A percentile compares a stretch with the other conserved stretches of the same genome.
phyloP scores from a whole-genome alignment of 2,329 filamentous ascomycete species.

The Talaromyces sp. region DNA sequence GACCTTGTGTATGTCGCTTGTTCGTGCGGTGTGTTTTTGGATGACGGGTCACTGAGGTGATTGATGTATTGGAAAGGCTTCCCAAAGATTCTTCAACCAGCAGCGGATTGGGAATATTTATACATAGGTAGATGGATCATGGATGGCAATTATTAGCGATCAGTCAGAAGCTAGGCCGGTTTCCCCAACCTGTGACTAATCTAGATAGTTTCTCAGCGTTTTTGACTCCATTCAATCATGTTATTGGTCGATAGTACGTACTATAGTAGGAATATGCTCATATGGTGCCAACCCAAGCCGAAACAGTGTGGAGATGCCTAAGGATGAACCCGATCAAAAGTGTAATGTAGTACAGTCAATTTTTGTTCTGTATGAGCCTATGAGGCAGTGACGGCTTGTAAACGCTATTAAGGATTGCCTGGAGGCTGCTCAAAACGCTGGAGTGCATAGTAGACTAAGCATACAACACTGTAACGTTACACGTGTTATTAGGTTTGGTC shows the following conservation, averaged over 20 bases:
- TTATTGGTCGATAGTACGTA: background rate
- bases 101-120: background rate
- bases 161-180: background rate
- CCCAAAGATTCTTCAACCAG: background rate
- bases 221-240: background rate
- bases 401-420: background rate
- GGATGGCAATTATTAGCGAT: background rate
- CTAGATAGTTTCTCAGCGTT: background rate
- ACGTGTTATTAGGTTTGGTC: background rate
- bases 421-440: background rate
- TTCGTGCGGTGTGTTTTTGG: background rate
- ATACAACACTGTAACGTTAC: conserved; percentile 8
- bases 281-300: background rate
- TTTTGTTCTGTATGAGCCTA: background rate
- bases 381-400: background rate
- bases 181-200: background rate
- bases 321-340: background rate
- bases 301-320: background rate
- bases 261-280: background rate
- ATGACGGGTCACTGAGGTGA: background rate
- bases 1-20: background rate
- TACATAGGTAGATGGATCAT: background rate
- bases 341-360: background rate
- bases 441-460: background rate
- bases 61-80: background rate